Evolutionary conservation across 2,329 filamentous ascomycete genomes (phyloP).

Genomic region (Chaetomiaceae sp.): DNA sequence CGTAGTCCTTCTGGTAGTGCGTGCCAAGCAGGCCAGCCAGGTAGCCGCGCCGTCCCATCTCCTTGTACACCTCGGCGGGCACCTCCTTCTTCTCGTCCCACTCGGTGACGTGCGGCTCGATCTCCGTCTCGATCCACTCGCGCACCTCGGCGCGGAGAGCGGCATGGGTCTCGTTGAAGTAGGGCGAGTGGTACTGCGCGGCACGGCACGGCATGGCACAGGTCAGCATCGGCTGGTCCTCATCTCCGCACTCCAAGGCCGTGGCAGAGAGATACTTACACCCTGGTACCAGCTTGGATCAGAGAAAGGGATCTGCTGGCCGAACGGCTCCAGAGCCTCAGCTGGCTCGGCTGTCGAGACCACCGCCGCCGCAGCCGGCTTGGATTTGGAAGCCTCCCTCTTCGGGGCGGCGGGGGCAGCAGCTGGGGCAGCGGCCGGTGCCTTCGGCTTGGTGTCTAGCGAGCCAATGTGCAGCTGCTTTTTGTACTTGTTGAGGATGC

Average conservation of each 20-base stretch:
- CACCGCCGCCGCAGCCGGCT: conserved; percentile 30
- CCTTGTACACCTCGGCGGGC: conserved; percentile 83
- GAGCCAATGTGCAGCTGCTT: conserved; percentile 74
- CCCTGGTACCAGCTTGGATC: conserved; percentile 95
- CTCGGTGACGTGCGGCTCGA: conserved; percentile 87
- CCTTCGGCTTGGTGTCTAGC: conserved; percentile 75
- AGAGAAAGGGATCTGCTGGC: conserved; percentile 80
- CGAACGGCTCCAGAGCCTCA: conserved; percentile 77
- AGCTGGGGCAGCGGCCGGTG: conserved; percentile 51
- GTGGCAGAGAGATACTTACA: conserved; percentile 47
- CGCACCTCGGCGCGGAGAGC: conserved; percentile 86
- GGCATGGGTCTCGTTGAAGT: conserved; percentile 91
- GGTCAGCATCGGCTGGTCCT: no score
- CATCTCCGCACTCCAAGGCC: no score
- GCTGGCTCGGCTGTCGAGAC: conserved; percentile 42
- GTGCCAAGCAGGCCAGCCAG: conserved; percentile 85
- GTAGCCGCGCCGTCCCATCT: conserved; percentile 90
- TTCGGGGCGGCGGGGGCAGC: conserved; percentile 44
- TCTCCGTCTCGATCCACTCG: conserved; percentile 81
- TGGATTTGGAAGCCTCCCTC: conserved; percentile 33
- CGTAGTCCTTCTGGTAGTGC: conserved; percentile 71
- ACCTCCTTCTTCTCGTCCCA: conserved; percentile 96
- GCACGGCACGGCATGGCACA: no score
- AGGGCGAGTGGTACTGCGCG: conserved; percentile 84
- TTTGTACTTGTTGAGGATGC: conserved; percentile 82